Percentiles rank a stretch among this genome's conserved stretches.
These are phyloP conservation scores for Spergularia azorica DNA, from an alignment of 179 eudicot genomes.

Conservation along the genomic window DNA sequence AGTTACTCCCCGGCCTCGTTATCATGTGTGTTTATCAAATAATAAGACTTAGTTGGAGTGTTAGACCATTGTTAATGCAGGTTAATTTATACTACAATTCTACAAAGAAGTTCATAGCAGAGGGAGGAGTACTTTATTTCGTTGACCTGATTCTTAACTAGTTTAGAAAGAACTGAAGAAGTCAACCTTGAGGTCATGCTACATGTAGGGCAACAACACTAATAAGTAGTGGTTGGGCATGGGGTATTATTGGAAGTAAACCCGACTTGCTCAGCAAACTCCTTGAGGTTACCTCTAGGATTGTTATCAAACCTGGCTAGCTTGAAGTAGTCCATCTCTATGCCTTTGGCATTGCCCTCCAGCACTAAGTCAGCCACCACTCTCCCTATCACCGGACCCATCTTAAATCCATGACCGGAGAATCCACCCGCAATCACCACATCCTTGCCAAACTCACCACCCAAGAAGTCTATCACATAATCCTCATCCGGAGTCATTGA, in stretches of 20 bases:
- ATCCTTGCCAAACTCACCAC: constrained; percentile 63
- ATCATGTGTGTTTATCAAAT: too few relatives aligned
- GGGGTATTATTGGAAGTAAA: not conserved
- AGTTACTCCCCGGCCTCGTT: too few relatives aligned
- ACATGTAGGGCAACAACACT: too few relatives aligned
- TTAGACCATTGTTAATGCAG: too few relatives aligned
- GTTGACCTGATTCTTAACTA: too few relatives aligned
- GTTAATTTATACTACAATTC: too few relatives aligned
- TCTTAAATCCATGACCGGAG: constrained; percentile 97
- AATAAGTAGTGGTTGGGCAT: not conserved
- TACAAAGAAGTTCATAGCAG: too few relatives aligned
- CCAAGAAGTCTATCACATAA: constrained; percentile 73
- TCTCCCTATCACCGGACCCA: constrained; percentile 77
- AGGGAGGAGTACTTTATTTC: too few relatives aligned
- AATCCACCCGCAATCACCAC: constrained; percentile 82
- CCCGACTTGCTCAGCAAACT: constrained; percentile 47
- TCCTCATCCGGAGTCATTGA: constrained; percentile 90
- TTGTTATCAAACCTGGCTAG: constrained; percentile 60
- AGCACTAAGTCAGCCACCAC: constrained; percentile 53
- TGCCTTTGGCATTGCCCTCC: constrained; percentile 49
- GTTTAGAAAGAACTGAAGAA: too few relatives aligned
- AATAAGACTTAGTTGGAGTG: too few relatives aligned
- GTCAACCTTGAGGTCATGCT: too few relatives aligned
- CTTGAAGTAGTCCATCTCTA: constrained; percentile 55
- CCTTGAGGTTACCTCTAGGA: constrained; percentile 63